Evolutionary conservation across 2,329 filamentous ascomycete species (phyloP), one percentile per base, ranked within the genome.

Genomic region (Penicillium sp.): DNA sequence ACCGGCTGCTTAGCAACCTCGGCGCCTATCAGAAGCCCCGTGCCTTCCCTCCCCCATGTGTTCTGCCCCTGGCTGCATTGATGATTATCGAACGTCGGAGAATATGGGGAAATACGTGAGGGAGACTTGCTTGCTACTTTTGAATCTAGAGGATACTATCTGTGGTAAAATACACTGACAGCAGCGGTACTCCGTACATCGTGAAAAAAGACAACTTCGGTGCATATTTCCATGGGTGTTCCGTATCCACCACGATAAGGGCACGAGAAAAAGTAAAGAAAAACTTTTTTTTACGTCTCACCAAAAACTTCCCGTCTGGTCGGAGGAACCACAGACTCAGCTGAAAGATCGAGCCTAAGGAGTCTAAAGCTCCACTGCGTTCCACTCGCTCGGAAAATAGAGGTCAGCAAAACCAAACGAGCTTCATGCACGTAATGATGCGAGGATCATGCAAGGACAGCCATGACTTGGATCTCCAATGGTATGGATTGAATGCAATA

Each of bases 351-450:
- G 57, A 52, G 52, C 48, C 57, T 54, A 56, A 57, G 44, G 37
- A 39, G 31, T 15, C 25, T 23, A 12, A 37, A 39, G 40, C 48
- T 52, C 56, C 55, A 56, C 57, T 51, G 34, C 7, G 39, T 51
- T 56, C 52, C 56, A 57, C 55, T 44, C 14, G 37, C 42, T 59
- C 58, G 56, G 56, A 54, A 59, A 60, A 55, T 56, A 47, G 48
- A 56, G 51, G 42, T 54, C 44, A 44, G 44, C 42, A 42, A 48
- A 30, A 30, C 28, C 34, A 41, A 44, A 45, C 39, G 45, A 49
- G 44, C n/a, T 35, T 23, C 31, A 42, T 50, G 48, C 48, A 54
- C 49, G 51, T 54, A 47, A 54, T n/a, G n/a, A n/a, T 55, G 33
- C 37, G 6, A 40, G 32, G 43, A 44, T 47, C 32, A 42, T 47